Evolutionary conservation across 768 basidiomycete species (phyloP).

Genomic region (Boletellus emodensis): DNA sequence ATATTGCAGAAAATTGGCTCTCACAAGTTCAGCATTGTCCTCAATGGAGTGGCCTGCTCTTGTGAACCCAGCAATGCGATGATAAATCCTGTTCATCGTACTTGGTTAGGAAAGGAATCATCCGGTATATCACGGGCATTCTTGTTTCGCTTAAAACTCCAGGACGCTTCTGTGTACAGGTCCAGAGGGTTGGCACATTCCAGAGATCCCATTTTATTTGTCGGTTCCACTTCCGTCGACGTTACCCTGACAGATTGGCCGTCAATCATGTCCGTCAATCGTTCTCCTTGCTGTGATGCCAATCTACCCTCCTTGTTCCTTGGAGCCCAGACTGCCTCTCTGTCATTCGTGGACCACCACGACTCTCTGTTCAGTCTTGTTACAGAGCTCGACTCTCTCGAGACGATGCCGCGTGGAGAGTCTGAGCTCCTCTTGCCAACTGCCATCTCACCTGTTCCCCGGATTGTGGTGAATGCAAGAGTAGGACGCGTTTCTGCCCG

Average conservation of each 20-base stretch:
- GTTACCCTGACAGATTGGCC: conserved; percentile 60
- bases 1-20: conserved; percentile 36
- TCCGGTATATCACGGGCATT: conserved; percentile 41
- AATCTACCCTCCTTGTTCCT: conserved; percentile 55
- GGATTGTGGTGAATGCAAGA: conserved; percentile 43
- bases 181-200: conserved; percentile 32
- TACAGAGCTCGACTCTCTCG: conserved; percentile 15
- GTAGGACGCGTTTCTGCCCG: conserved; percentile 49
- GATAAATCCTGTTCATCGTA: conserved; percentile 42
- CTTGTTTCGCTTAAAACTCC: conserved; percentile 40
- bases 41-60: conserved; percentile 39
- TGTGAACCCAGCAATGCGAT: conserved; percentile 48
- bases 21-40: conserved; percentile 39
- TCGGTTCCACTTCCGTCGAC: conserved; percentile 31
- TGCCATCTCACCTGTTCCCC: conserved; percentile 43
- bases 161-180: conserved; percentile 45
- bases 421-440: conserved; percentile 25
- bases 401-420: conserved; percentile 8
- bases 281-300: conserved; percentile 41
- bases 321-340: conserved; percentile 38
- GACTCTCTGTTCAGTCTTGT: conserved; percentile 45
- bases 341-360: conserved; percentile 52
- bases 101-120: conserved; percentile 52
- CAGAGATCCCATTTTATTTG: conserved; percentile 22
- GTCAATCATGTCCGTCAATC: conserved; percentile 38